Base-by-base conservation (phyloP, 2,329 filamentous ascomycete genomes). In the Fusarium circinatum region DNA sequence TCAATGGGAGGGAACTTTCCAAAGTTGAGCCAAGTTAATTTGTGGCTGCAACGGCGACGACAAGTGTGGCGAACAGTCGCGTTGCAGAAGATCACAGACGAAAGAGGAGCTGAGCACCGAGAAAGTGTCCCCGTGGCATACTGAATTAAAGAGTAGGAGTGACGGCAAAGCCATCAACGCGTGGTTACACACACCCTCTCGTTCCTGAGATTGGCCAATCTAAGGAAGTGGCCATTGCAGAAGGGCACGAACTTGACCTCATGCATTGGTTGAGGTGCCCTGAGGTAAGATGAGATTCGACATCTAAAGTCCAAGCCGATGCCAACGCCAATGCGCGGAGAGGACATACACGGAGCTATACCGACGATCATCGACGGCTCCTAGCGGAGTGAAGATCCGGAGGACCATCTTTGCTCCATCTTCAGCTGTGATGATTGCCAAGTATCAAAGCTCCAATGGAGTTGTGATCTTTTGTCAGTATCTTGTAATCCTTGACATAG, bases 41-140 rank as follows among this genome's bases (percentile, higher is more conserved):
- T 75, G 75, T 77, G 75, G 75, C 75, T 76, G 65, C 66, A 51
- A 55, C 51, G 32, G 24, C 30, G 22, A 49, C 55, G 9, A n/a
- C 24, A 58, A 75, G 55, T 49, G 75, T 77, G 75, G 75, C 75
- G 54, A 76, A 68, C 45, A 48, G 65, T 68, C 60, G 55, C 63
- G 63, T 66, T 65, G 58, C 55, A 58, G 57, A 57, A 62, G 68
- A 71, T 64, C 62, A 38, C 44, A 67, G 55, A 71, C 63, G 62
- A 30, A 69, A 59, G 58, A 47, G 64, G 51, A 60, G 34, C 55
- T 47, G 38, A 47, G 64, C 49, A 63, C 48, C 65, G 48, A 63
- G 67, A 54, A 64, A 59, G 54, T 74, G 75, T 58, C 68, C 75
- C 74, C 75, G 72, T 77, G 75, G 71, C 72, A 70, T 62, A 62